Evolutionary conservation across 257 asterid genomes (phyloP).

Genomic region (Oldenlandia corymbosa): DNA sequence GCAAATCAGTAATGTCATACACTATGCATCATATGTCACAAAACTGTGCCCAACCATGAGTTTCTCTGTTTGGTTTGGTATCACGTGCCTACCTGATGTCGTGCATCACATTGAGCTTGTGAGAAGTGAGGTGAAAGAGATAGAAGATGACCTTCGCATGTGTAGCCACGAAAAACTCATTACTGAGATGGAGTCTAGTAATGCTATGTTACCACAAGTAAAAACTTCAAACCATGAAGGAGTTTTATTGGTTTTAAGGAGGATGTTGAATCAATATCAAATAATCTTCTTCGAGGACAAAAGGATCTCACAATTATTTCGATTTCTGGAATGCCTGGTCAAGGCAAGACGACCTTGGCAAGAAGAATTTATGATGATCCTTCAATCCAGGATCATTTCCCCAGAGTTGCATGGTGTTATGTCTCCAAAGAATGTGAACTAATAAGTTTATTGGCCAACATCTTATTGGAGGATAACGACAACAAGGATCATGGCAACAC

Average conservation of each 20-base stretch:
- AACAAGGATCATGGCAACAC: not conserved
- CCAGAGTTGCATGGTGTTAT: slow-evolving; percentile 1
- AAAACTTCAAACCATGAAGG: not conserved
- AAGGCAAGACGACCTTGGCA: slow-evolving; percentile 13
- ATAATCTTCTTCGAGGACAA: not conserved
- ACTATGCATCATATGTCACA: slow-evolving; percentile 1
- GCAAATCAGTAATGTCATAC: not conserved
- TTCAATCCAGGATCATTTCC: slow-evolving; percentile 3
- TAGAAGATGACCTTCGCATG: not conserved
- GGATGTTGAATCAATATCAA: not conserved
- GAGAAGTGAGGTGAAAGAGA: not conserved
- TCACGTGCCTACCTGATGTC: not conserved
- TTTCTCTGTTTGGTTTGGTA: not conserved
- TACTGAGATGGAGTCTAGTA: not conserved
- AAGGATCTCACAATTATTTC: not conserved
- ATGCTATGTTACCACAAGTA: not conserved
- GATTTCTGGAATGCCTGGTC: slow-evolving; percentile 11
- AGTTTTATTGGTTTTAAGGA: slow-evolving; percentile 6
- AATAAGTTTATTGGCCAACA: not conserved
- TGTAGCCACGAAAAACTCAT: not conserved
- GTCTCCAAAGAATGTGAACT: not conserved
- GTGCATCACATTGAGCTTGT: not conserved
- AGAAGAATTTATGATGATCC: not conserved
- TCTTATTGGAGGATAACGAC: not conserved
- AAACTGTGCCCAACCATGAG: not conserved